These are phyloP conservation scores for Sporothrix phasma DNA, from an alignment of 2,329 filamentous ascomycete species.

Conservation along the genomic window DNA sequence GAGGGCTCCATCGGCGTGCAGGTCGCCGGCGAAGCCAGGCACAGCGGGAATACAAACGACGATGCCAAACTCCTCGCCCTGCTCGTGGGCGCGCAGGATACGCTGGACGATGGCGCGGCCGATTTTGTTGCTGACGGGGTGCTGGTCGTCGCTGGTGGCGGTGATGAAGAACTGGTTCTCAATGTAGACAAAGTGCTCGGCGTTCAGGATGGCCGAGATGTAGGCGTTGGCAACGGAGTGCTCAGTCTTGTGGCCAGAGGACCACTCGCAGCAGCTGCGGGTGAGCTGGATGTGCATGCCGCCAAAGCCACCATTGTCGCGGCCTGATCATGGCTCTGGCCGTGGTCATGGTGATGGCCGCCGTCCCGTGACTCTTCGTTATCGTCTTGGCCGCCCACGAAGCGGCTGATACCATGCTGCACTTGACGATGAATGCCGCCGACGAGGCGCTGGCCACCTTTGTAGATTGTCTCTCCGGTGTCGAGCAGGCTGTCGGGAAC, in stretches of 20 bases:
- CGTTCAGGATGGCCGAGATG: slow-evolving; percentile 57
- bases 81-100: slow-evolving; percentile 58
- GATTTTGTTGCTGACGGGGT: slow-evolving; percentile 66
- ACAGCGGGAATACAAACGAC: slow-evolving; percentile 72
- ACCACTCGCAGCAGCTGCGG: slow-evolving; percentile 43
- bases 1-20: slow-evolving; percentile 60
- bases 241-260: slow-evolving; percentile 40
- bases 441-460: slow-evolving; percentile 23
- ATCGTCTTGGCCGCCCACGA: slow-evolving; percentile 26
- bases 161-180: slow-evolving; percentile 89
- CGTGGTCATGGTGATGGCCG: background rate
- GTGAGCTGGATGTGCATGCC: slow-evolving; percentile 40
- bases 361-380: slow-evolving; percentile 10
- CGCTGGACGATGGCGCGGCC: slow-evolving; percentile 70
- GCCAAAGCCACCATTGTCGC: slow-evolving; percentile 19
- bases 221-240: slow-evolving; percentile 87
- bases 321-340: background rate
- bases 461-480: slow-evolving; percentile 17
- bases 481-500: slow-evolving; percentile 18
- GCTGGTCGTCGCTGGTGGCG: slow-evolving; percentile 58
- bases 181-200: slow-evolving; percentile 67
- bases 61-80: slow-evolving; percentile 59
- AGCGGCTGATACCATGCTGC: slow-evolving; percentile 30
- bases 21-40: slow-evolving; percentile 72
- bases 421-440: slow-evolving; percentile 28